These are phyloP conservation scores for Stramenopiles sp. DNA, from an alignment of 352 stramenopile species.

Conservation along the genomic window DNA sequence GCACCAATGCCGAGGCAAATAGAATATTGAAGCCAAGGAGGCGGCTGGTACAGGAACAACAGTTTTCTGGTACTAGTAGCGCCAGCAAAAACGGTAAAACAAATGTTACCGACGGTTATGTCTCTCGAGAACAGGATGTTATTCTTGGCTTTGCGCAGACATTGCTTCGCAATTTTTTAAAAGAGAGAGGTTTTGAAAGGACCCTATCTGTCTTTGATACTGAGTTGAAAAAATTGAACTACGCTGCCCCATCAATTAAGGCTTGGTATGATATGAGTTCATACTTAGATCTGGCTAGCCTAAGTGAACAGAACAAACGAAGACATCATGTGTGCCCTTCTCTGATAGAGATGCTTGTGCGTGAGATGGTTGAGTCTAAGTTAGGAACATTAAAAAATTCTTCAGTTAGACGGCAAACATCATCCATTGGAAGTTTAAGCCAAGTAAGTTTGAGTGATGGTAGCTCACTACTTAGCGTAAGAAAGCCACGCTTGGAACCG, in stretches of 20 bases:
- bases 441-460: not conserved
- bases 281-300: not conserved
- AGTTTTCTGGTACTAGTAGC: no score
- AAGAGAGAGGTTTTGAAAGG: conserved; percentile 2
- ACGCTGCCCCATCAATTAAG: not conserved
- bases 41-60: not conserved
- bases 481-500: not conserved
- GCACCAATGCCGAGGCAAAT: not conserved
- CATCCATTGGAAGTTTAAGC: not conserved
- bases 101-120: no score
- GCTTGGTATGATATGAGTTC: not conserved
- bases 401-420: not conserved
- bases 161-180: not conserved
- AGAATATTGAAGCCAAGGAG: not conserved
- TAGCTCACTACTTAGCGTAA: not conserved
- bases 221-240: not conserved
- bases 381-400: not conserved
- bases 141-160: not conserved
- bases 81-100: not conserved
- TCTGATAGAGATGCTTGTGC: not conserved
- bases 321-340: not conserved
- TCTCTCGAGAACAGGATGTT: not conserved
- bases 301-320: not conserved
- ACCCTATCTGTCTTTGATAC: not conserved
- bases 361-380: not conserved